Evolutionary conservation across 73 alveolate species (phyloP).

Genomic region (Paramecium bursaria): DNA sequence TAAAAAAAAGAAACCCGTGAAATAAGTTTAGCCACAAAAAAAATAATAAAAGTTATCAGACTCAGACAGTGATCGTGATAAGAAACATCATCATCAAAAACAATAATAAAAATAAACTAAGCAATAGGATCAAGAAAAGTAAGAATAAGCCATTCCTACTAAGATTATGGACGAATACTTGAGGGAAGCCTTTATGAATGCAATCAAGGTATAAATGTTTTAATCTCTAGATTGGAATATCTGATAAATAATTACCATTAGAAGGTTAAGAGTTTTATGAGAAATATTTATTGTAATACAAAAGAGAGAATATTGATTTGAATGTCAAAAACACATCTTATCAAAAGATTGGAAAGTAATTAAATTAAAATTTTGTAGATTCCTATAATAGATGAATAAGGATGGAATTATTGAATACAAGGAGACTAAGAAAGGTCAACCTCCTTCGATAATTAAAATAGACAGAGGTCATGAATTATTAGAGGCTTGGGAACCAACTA

Average conservation of each 20-base stretch:
- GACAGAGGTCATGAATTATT: constrained; percentile 35
- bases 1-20: background rate
- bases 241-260: constrained; percentile 50
- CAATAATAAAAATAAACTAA: constrained; percentile 6
- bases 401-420: constrained; percentile 57
- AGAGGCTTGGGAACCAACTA: constrained; percentile 52
- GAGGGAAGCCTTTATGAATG: constrained; percentile 55
- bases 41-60: constrained; percentile 8
- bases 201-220: constrained; percentile 11
- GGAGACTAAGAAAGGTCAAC: constrained; percentile 22
- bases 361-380: background rate
- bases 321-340: constrained; percentile 31
- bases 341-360: constrained; percentile 55
- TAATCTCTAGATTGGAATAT: constrained; percentile 20
- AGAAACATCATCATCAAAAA: background rate
- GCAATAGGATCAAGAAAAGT: background rate
- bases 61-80: constrained; percentile 29
- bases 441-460: constrained; percentile 12
- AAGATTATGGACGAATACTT: constrained; percentile 54
- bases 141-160: constrained; percentile 15
- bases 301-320: constrained; percentile 30
- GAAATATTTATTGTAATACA: background rate
- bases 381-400: constrained; percentile 11
- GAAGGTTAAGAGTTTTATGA: constrained; percentile 59
- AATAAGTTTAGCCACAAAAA: background rate